These are phyloP conservation scores for Apostasia ramifera DNA, from an alignment of 106 monocot species.

Conservation along the genomic window DNA sequence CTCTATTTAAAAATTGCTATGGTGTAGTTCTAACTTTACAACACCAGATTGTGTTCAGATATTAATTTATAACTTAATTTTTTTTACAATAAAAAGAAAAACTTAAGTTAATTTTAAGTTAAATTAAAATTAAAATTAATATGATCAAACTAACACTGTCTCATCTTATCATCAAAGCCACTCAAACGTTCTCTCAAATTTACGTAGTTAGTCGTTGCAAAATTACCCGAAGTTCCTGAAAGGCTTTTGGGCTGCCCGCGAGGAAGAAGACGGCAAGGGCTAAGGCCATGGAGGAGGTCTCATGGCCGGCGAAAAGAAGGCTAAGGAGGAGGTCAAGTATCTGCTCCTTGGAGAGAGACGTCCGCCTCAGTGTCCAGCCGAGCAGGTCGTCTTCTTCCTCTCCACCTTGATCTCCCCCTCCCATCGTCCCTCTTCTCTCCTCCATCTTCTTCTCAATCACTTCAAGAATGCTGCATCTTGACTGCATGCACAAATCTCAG, in stretches of 20 bases:
- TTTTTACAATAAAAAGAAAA: too few species aligned
- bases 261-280: constrained; percentile 75
- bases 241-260: constrained; percentile 49
- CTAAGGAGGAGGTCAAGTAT: constrained; percentile 84
- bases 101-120: too few species aligned
- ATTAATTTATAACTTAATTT: too few species aligned
- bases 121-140: too few species aligned
- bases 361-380: constrained; percentile 58
- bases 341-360: constrained; percentile 73
- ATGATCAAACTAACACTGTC: too few species aligned
- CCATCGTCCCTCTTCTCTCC: constrained; percentile 24
- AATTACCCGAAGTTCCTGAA: constrained; percentile 52
- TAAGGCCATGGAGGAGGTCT: constrained; percentile 87
- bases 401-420: not conserved
- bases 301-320: constrained; percentile 91
- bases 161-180: too few species aligned
- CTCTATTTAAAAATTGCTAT: too few species aligned
- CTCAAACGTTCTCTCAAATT: too few species aligned
- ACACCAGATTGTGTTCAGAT: too few species aligned
- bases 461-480: constrained; percentile 58
- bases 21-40: too few species aligned
- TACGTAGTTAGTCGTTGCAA: too few species aligned
- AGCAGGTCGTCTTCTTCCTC: constrained; percentile 72
- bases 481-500: constrained; percentile 25
- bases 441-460: constrained; percentile 76